Conservation (phyloP, 2,329 filamentous ascomycete species). For the Cryphonectria carpinicola region DNA sequence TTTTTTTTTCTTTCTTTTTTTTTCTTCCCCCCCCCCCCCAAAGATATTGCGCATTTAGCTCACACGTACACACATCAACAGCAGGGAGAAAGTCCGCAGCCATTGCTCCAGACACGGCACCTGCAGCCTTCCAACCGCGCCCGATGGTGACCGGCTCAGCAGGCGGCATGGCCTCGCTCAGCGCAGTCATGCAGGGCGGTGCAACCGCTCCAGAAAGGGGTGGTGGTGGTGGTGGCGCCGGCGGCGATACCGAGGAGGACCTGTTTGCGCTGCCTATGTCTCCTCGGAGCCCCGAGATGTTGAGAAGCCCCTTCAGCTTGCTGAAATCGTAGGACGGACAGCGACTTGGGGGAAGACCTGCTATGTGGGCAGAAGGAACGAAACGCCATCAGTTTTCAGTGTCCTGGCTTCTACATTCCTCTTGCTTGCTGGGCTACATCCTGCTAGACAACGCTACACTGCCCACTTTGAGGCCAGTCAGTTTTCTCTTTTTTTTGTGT, state of each 20-base stretch:
- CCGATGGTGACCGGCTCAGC: constrained; percentile 25
- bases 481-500: constrained; percentile 18
- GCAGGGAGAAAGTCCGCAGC: constrained; percentile 23
- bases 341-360: background rate
- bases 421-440: constrained; percentile 6
- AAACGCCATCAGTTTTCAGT: background rate
- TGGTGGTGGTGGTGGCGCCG: constrained; percentile 54
- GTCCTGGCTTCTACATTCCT: constrained; percentile 13
- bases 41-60: constrained; percentile 34
- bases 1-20: background rate
- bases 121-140: constrained; percentile 57
- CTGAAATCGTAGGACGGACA: constrained; percentile 34
- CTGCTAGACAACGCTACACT: constrained; percentile 16
- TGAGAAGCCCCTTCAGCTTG: constrained; percentile 77
- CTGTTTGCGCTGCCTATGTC: constrained; percentile 87
- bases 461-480: constrained; percentile 14
- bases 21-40: too few relatives aligned
- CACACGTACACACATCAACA: constrained; percentile 31
- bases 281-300: constrained; percentile 83
- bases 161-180: constrained; percentile 42
- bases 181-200: constrained; percentile 45
- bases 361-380: background rate
- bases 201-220: constrained; percentile 36
- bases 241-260: constrained; percentile 70
- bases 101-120: constrained; percentile 48